Evolutionary conservation across 2,329 filamentous ascomycete species (phyloP).

Genomic region (Botrytis aclada): DNA sequence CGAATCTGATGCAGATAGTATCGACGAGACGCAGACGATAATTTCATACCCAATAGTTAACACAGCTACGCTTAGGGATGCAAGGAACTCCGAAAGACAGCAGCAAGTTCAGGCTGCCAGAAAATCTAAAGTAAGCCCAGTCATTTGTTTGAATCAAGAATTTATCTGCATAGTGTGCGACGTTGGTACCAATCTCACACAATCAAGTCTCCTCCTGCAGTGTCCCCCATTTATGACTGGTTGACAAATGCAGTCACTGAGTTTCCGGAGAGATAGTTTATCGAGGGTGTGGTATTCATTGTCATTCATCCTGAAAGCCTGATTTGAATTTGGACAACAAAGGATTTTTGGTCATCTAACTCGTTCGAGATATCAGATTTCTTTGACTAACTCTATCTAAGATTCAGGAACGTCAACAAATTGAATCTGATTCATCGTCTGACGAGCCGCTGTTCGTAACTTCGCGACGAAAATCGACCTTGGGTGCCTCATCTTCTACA

Average conservation of each 20-base stretch:
- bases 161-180: background rate
- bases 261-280: background rate
- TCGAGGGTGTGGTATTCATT: background rate
- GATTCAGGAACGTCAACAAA: background rate
- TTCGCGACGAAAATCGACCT: background rate
- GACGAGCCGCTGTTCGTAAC: slow-evolving; percentile 11
- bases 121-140: slow-evolving; percentile 2
- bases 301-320: background rate
- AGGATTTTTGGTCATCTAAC: background rate
- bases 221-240: background rate
- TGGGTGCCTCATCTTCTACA: background rate
- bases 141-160: background rate
- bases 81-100: background rate
- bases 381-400: background rate
- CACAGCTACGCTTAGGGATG: background rate
- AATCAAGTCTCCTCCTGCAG: background rate
- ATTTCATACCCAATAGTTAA: background rate
- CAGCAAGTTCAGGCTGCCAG: background rate
- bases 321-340: background rate
- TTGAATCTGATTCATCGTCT: slow-evolving; percentile 5
- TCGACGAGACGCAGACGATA: slow-evolving; percentile 22
- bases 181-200: background rate
- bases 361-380: background rate
- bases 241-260: background rate
- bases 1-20: slow-evolving; percentile 25